Base-by-base conservation (phyloP, 164 flowering plant genomes). In the Liriodendron chinense region DNA sequence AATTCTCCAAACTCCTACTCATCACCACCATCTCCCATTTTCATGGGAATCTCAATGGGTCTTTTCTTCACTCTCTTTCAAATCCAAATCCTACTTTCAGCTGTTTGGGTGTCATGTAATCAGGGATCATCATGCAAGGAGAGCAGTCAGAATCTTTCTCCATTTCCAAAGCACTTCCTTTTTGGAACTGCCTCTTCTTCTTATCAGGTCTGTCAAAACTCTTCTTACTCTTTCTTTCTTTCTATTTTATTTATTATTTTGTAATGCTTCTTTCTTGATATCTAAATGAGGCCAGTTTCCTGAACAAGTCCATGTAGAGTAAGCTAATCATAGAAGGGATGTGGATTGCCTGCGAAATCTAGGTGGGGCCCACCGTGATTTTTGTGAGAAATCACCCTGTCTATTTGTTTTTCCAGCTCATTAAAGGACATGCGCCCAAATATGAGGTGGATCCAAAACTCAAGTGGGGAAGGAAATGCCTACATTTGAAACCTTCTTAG, bases 171-270 rank as follows among this genome's bases (percentile, higher is more conserved):
- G 14, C 21, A 53, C 43, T 70, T 70, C 20, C 72, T 49, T 14
- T 70, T 70, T 53, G 72, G 72, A 24, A 34, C 72, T 53, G 61
- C 72, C 6, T 25, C 72, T 21, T 70, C 72, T 3, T 25, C 72
- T 22, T 70, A 69, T 69, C 71, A 69, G 71, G 71, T 69, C 21
- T 20, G n/a, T 21, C n/a, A 47, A 13, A 26, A 7, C 14, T 16
- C 14, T 25, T 34, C 47, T 16, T 25, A 1, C 20, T 69, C 6
- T 66, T 18, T 66, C 20, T 5, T 25, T 25, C 47, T 10, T 28
- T 14, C 20, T 26, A 18, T 16, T 14, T 25, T 20, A 5, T 2
- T 43, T 28, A 14, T 4, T 25, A 6, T 66, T 66, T 28, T 64
- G 13, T 7, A 20, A 24, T 64, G 9, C 8, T 23, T 64, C 13